Percentiles rank a stretch among this genome's conserved stretches.
Conservation (phyloP, 257 asterid genomes). For the Agastache rugosa region DNA sequence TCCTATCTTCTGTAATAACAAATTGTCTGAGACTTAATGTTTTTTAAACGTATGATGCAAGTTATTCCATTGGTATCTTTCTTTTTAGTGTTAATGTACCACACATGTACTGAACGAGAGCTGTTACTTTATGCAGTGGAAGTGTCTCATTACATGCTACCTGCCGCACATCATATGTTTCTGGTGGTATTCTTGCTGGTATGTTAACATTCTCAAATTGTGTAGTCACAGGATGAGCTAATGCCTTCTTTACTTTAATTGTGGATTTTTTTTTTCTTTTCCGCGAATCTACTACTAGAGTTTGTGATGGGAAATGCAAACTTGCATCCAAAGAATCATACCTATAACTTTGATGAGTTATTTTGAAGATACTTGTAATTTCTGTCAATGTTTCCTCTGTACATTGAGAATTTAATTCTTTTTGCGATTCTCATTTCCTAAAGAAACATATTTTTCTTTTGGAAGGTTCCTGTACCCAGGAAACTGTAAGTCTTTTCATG, state of each 20-base stretch:
- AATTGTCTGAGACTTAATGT: background rate
- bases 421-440: background rate
- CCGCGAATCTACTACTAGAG: background rate
- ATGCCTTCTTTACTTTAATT: background rate
- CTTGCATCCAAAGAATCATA: slow-evolving; percentile 20
- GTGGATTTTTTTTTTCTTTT: background rate
- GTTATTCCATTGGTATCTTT: slow-evolving; percentile 9
- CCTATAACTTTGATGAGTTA: slow-evolving; percentile 1
- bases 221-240: background rate
- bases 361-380: slow-evolving; percentile 22
- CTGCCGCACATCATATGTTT: slow-evolving; percentile 55
- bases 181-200: slow-evolving; percentile 99
- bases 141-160: slow-evolving; percentile 68
- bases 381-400: slow-evolving; percentile 15
- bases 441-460: background rate
- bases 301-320: slow-evolving; percentile 22
- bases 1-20: slow-evolving; percentile 12
- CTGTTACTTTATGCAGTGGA: slow-evolving; percentile 64
- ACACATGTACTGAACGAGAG: slow-evolving; percentile 26
- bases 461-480: background rate
- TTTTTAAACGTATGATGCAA: slow-evolving; percentile 12
- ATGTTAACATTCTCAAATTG: slow-evolving; percentile 41
- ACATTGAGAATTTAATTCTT: background rate
- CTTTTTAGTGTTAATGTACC: background rate
- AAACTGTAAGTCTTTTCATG: background rate